phyloP scores from a whole-genome alignment of 2,329 filamentous ascomycete genomes.

The Aschersonia sp. region DNA sequence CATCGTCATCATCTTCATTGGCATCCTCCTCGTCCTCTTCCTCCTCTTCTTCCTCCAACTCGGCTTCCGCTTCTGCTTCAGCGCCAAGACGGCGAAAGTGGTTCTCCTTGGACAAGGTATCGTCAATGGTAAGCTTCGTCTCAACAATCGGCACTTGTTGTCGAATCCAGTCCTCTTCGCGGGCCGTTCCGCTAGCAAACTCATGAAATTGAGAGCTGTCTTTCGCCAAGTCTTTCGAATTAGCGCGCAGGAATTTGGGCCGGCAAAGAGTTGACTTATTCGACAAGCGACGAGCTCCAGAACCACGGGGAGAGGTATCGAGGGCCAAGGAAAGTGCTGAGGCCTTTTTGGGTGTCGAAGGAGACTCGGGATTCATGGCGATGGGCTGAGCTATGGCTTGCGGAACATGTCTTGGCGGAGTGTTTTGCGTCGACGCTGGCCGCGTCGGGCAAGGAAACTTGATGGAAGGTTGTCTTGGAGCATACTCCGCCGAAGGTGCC shows the following conservation, averaged over 20 bases:
- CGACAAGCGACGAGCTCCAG: constrained; percentile 6
- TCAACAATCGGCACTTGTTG: constrained; percentile 49
- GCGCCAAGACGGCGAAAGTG: constrained; percentile 72
- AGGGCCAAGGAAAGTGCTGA: constrained; percentile 9
- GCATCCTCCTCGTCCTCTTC: constrained; percentile 33
- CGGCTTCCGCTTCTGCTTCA: constrained; percentile 82
- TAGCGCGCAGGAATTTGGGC: constrained; percentile 35
- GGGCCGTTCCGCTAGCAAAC: constrained; percentile 69
- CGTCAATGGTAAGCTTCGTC: constrained; percentile 70
- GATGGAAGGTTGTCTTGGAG: constrained; percentile 46
- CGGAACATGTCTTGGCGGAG: constrained; percentile 15
- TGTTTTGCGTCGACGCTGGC: constrained; percentile 26
- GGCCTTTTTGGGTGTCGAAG: constrained; percentile 17
- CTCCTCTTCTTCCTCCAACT: constrained; percentile 54
- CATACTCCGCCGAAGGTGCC: constrained; percentile 20
- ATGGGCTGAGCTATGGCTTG: constrained; percentile 3
- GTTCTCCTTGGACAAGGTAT: constrained; percentile 82
- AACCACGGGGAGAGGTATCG: constrained; percentile 10
- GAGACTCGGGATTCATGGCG: constrained; percentile 10
- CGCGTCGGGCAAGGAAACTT: constrained; percentile 57
- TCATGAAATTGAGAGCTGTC: constrained; percentile 67
- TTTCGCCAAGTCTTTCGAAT: constrained; percentile 32
- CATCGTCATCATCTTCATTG: constrained; percentile 33
- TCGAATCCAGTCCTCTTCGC: constrained; percentile 82
- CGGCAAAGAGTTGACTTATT: constrained; percentile 12